A percentile compares a stretch with the other conserved stretches of the same genome.
Evolutionary conservation across 2,329 filamentous ascomycete genomes (phyloP).

Genomic region (Colletotrichum viniferum): DNA sequence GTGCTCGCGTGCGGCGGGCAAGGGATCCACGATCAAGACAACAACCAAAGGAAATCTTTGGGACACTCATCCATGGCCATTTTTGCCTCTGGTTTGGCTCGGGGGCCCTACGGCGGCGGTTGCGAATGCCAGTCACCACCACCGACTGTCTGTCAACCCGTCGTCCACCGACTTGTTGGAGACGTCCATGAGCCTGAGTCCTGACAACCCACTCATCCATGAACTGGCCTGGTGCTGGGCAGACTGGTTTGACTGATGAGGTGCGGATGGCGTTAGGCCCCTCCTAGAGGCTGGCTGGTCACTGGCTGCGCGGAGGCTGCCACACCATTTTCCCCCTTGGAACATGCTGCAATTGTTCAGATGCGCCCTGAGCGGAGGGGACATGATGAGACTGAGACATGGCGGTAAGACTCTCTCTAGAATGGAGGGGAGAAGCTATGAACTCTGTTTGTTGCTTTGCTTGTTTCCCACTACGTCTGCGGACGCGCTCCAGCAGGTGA

Average conservation of each 20-base stretch:
- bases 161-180: background rate
- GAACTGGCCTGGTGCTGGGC: background rate
- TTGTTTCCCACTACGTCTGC: background rate
- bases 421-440: slow-evolving; percentile 6
- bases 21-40: slow-evolving; percentile 14
- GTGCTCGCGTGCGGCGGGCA: slow-evolving; percentile 19
- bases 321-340: slow-evolving; percentile 3
- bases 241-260: slow-evolving; percentile 4
- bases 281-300: background rate
- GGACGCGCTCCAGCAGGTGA: background rate
- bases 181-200: background rate
- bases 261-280: slow-evolving; percentile 8
- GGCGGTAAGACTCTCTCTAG: slow-evolving; percentile 8
- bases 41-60: background rate
- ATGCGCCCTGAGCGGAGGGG: slow-evolving; percentile 16
- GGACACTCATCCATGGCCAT: slow-evolving; percentile 2
- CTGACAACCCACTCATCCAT: slow-evolving; percentile 11
- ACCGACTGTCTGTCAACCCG: background rate
- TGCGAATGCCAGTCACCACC: background rate
- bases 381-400: slow-evolving; percentile 20
- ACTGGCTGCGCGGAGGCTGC: slow-evolving; percentile 7
- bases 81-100: background rate
- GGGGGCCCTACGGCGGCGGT: background rate
- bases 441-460: slow-evolving; percentile 12
- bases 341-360: slow-evolving; percentile 6